phyloP scores from a whole-genome alignment of 2,329 filamentous ascomycete genomes.

The Alternaria brassicae region DNA sequence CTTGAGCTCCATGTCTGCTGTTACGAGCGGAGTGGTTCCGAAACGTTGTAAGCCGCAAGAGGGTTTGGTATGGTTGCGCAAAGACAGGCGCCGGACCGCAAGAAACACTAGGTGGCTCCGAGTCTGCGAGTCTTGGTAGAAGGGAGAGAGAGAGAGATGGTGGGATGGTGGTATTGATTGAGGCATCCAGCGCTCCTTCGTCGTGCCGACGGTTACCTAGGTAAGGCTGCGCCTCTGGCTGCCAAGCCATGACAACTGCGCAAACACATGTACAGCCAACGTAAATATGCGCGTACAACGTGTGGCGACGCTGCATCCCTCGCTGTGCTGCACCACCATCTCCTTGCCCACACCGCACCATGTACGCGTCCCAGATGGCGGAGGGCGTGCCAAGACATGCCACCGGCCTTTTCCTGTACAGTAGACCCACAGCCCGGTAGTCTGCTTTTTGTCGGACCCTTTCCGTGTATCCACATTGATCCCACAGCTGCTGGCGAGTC shows the following conservation, averaged over 20 bases:
- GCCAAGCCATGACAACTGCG: conserved; percentile 26
- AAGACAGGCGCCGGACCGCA: not conserved
- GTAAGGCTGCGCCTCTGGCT: conserved; percentile 27
- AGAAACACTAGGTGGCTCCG: not conserved
- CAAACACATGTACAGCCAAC: conserved; percentile 17
- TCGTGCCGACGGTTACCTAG: conserved; percentile 8
- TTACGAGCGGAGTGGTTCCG: conserved; percentile 4
- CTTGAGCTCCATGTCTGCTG: conserved; percentile 48
- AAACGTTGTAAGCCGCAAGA: not conserved
- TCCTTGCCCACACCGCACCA: not conserved
- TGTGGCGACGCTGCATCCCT: conserved; percentile 2
- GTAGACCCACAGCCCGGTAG: conserved; percentile 3
- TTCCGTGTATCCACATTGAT: not conserved
- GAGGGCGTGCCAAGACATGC: conserved; percentile 7
- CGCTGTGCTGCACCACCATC: not conserved
- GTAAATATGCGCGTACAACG: conserved; percentile 35
- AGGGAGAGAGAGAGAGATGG: not conserved
- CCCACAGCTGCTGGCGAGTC: not conserved
- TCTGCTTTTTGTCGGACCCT: conserved; percentile 8
- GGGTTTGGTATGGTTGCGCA: not conserved
- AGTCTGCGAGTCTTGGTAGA: not conserved
- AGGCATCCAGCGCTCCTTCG: conserved; percentile 9
- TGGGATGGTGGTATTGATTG: not conserved
- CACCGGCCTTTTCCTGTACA: conserved; percentile 1
- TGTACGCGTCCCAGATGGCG: conserved; percentile 12